These are phyloP conservation scores for Cochlearia excelsa DNA, from an alignment of 345 rosid genomes.

Conservation along the genomic window DNA sequence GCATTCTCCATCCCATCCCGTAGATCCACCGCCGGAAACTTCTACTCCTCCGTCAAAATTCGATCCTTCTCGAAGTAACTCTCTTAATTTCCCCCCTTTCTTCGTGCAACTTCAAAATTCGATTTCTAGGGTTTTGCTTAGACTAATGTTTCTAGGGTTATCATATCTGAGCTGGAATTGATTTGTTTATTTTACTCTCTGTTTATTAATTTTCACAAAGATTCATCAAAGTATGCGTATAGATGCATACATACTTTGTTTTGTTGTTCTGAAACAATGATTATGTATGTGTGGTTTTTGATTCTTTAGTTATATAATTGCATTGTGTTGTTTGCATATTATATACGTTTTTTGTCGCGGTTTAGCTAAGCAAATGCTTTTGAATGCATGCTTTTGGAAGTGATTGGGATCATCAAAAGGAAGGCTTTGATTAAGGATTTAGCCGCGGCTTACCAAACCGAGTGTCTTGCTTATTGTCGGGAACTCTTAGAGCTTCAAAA, in stretches of 20 bases:
- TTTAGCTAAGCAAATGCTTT: conserved; percentile 12
- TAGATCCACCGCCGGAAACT: conserved; percentile 25
- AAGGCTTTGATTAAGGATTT: conserved; percentile 87
- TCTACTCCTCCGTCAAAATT: conserved; percentile 40
- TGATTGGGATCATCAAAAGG: conserved; percentile 94
- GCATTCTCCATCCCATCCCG: conserved; percentile 6
- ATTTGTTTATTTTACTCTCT: not conserved
- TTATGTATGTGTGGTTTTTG: no score
- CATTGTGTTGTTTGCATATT: not conserved
- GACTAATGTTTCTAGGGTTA: not conserved
- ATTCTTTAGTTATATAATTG: no score
- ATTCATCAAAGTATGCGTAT: not conserved
- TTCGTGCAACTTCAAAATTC: not conserved
- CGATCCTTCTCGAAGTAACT: conserved; percentile 85
- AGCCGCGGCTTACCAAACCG: conserved; percentile 78
- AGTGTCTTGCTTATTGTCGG: conserved; percentile 78
- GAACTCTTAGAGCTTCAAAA: conserved; percentile 82
- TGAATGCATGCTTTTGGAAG: conserved; percentile 32
- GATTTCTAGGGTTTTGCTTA: conserved; percentile 24
- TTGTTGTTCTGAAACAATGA: not conserved
- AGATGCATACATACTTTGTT: not conserved
- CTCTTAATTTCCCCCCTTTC: conserved; percentile 9
- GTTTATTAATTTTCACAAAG: conserved; percentile 1
- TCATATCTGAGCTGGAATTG: not conserved
- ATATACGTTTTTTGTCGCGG: not conserved